Evolutionary conservation across 257 asterid species (phyloP).

Genomic region (Solanum paucissectum): DNA sequence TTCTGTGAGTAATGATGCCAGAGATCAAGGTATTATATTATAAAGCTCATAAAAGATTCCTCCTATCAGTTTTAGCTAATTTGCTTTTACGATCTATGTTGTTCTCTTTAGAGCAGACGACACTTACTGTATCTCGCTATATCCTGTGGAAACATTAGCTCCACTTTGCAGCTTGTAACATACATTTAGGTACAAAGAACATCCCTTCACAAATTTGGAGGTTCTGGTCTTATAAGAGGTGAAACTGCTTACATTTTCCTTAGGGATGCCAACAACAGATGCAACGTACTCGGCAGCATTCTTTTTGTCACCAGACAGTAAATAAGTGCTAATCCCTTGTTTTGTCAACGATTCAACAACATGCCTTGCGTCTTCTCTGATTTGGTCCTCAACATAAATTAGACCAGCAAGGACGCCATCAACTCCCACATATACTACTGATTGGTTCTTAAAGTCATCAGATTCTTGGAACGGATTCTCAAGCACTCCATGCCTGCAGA

Average conservation of each 20-base stretch:
- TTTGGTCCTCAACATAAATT: conserved; percentile 90
- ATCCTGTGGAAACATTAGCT: neutral
- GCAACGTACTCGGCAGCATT: conserved; percentile 93
- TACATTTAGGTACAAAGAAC: neutral
- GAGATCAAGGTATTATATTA: neutral
- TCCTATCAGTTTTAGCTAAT: neutral
- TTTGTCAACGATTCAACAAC: conserved; percentile 69
- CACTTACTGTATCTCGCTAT: neutral
- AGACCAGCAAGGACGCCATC: conserved; percentile 79
- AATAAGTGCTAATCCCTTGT: conserved; percentile 72
- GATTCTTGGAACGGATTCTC: conserved; percentile 51
- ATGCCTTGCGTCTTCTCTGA: conserved; percentile 87
- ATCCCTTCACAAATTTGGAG: neutral
- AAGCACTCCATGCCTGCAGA: conserved; percentile 69
- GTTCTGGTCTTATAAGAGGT: neutral
- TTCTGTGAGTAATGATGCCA: neutral
- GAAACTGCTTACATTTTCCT: conserved; percentile 55
- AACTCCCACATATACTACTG: conserved; percentile 88
- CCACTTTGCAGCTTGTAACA: neutral
- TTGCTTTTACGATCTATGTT: neutral
- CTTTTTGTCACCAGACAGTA: conserved; percentile 95
- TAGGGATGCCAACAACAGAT: conserved; percentile 92
- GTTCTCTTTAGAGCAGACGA: neutral
- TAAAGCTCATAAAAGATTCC: neutral
- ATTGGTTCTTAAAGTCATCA: conserved; percentile 78